Conservation (phyloP, 768 basidiomycete genomes). For the Dictyophora rubrovolvata region DNA sequence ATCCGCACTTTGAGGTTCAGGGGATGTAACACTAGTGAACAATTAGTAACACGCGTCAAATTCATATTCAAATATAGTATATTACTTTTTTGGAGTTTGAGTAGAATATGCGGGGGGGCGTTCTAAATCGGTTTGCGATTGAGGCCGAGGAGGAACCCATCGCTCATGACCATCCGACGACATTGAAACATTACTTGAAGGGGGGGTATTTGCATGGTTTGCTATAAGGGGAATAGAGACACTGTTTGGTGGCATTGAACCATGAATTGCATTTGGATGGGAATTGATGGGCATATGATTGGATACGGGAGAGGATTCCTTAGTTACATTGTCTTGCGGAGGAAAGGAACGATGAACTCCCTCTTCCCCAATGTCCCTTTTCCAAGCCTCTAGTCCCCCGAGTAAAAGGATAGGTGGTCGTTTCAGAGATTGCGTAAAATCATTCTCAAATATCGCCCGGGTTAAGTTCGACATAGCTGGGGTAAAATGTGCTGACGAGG, state of each 20-base stretch:
- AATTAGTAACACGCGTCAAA: background rate
- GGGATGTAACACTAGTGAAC: background rate
- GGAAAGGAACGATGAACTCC: slow-evolving; percentile 18
- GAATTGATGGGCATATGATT: background rate
- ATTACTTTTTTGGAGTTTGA: background rate
- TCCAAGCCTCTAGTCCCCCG: slow-evolving; percentile 83
- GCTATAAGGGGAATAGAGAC: slow-evolving; percentile 1
- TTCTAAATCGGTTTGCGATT: background rate
- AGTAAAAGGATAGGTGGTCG: slow-evolving; percentile 73
- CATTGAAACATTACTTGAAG: background rate
- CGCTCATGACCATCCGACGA: slow-evolving; percentile 1
- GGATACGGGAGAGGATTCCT: background rate
- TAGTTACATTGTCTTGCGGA: slow-evolving; percentile 2
- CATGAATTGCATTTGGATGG: background rate
- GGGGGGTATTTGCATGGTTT: background rate
- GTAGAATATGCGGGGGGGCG: slow-evolving; percentile 1
- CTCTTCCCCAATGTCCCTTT: slow-evolving; percentile 35
- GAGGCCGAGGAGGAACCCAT: slow-evolving; percentile 6
- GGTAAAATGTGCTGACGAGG: slow-evolving; percentile 40
- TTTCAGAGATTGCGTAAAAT: slow-evolving; percentile 61
- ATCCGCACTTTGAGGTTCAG: slow-evolving; percentile 7
- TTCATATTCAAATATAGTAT: background rate
- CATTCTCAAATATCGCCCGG: slow-evolving; percentile 60
- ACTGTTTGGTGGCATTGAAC: background rate
- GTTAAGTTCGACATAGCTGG: slow-evolving; percentile 49